A percentile compares a stretch with the other conserved stretches of the same genome.
phyloP scores from a whole-genome alignment of 148 eudicot species.

The Dianthus caryophyllus region DNA sequence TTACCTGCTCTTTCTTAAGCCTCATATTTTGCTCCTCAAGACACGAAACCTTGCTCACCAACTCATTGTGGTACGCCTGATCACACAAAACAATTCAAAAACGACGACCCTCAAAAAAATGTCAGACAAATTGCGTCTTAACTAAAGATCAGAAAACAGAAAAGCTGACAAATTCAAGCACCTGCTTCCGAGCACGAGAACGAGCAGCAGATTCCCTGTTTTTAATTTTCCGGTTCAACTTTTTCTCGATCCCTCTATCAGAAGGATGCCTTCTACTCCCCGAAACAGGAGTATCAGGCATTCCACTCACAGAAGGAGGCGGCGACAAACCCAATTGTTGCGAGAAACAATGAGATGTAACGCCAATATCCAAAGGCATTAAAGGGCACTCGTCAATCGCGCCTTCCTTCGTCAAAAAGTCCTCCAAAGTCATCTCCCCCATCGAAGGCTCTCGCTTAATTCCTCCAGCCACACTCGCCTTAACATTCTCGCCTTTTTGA shows the following conservation, averaged over 20 bases:
- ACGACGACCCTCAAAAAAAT: neutral
- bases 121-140: neutral
- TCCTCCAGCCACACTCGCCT: slow-evolving; percentile 25
- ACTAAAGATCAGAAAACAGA: neutral
- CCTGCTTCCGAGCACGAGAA: slow-evolving; percentile 90
- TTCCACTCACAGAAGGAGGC: slow-evolving; percentile 35
- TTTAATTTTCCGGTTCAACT: slow-evolving; percentile 64
- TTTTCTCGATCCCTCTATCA: slow-evolving; percentile 54
- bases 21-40: slow-evolving; percentile 68
- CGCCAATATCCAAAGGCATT: slow-evolving; percentile 38
- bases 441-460: slow-evolving; percentile 45
- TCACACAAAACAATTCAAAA: slow-evolving; percentile 14
- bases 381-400: slow-evolving; percentile 41
- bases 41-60: slow-evolving; percentile 62
- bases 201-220: slow-evolving; percentile 93
- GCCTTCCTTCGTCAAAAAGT: slow-evolving; percentile 65
- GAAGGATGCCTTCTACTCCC: slow-evolving; percentile 34
- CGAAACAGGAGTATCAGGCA: slow-evolving; percentile 38
- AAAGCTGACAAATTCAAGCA: neutral
- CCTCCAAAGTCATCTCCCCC: slow-evolving; percentile 68
- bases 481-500: slow-evolving; percentile 27
- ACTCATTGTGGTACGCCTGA: slow-evolving; percentile 80
- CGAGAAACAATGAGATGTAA: slow-evolving; percentile 30
- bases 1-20: slow-evolving; percentile 79
- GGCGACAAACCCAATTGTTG: slow-evolving; percentile 43